Evolutionary conservation across 495 filamentous ascomycete genomes (phyloP).

Genomic region (Hypoxylon crocopeplum): DNA sequence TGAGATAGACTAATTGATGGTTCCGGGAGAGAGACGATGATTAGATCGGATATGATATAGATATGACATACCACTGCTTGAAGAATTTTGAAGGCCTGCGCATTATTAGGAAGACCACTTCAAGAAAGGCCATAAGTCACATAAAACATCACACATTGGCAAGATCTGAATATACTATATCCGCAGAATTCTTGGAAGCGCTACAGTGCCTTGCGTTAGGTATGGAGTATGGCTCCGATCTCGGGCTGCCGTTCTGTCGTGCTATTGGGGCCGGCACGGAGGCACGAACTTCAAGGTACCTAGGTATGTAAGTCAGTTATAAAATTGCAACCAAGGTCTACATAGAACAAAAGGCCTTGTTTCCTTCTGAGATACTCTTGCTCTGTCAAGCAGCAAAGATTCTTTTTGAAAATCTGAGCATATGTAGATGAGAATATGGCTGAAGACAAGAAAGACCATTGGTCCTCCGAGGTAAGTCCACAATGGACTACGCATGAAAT

Average conservation of each 20-base stretch:
- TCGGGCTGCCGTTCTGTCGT: slow-evolving; percentile 19
- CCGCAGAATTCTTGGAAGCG: too few relatives aligned
- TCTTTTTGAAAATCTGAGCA: neutral
- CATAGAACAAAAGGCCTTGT: too few relatives aligned
- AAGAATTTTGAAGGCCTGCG: too few relatives aligned
- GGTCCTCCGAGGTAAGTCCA: slow-evolving; percentile 61
- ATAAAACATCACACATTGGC: too few relatives aligned
- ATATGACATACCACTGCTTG: neutral
- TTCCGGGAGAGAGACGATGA: neutral
- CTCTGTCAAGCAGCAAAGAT: neutral
- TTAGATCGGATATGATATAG: neutral
- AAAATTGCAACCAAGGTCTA: too few relatives aligned
- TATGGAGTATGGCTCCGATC: slow-evolving; percentile 30
- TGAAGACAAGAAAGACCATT: slow-evolving; percentile 57
- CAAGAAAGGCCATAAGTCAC: too few relatives aligned
- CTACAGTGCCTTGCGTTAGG: too few relatives aligned
- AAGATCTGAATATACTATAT: too few relatives aligned
- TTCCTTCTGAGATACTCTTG: too few relatives aligned
- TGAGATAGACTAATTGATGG: slow-evolving; percentile 48
- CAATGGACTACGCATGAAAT: neutral
- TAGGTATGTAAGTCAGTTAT: too few relatives aligned
- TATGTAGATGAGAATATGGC: slow-evolving; percentile 33
- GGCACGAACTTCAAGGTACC: neutral
- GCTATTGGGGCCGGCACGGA: neutral
- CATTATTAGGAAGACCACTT: too few relatives aligned